Percentiles rank a stretch among this genome's conserved stretches.
Evolutionary conservation across 2,329 filamentous ascomycete genomes (phyloP).

Genomic region (Myriosclerotinia scirpicola): DNA sequence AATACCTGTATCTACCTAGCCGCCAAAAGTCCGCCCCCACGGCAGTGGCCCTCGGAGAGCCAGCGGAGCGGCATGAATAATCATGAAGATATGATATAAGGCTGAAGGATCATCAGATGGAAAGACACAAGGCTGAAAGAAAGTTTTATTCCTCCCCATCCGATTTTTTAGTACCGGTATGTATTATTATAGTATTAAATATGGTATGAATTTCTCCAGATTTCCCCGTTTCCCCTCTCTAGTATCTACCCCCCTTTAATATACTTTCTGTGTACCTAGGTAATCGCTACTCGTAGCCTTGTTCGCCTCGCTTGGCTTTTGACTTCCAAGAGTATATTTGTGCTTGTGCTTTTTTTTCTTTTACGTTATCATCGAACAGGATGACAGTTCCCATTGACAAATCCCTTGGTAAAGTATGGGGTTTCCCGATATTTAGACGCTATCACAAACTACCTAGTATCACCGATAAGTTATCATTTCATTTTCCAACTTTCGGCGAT

Average conservation of each 20-base stretch:
- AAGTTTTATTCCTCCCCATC: not conserved
- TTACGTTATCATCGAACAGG: constrained; percentile 15
- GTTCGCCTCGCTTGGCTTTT: too few species aligned
- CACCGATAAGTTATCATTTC: constrained; percentile 16
- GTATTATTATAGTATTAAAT: too few species aligned
- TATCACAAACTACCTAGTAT: constrained; percentile 13
- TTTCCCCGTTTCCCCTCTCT: not conserved
- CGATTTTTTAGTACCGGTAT: too few species aligned
- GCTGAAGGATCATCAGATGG: too few species aligned
- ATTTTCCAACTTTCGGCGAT: constrained; percentile 27
- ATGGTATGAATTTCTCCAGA: constrained; percentile 5
- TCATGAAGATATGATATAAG: too few species aligned
- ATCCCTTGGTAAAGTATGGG: not conserved
- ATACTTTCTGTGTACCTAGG: not conserved
- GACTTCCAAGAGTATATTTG: too few species aligned
- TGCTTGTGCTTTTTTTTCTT: not conserved
- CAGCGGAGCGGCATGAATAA: too few species aligned
- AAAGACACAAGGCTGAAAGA: constrained; percentile 1
- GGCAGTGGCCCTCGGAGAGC: too few species aligned
- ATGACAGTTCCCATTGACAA: constrained; percentile 33
- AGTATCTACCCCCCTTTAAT: not conserved
- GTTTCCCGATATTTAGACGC: constrained; percentile 30
- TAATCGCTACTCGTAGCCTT: too few species aligned
- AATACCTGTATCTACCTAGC: too few species aligned
- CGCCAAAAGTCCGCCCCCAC: too few species aligned